phyloP scores from a whole-genome alignment of 768 basidiomycete species.

The Boletus reticulatus region DNA sequence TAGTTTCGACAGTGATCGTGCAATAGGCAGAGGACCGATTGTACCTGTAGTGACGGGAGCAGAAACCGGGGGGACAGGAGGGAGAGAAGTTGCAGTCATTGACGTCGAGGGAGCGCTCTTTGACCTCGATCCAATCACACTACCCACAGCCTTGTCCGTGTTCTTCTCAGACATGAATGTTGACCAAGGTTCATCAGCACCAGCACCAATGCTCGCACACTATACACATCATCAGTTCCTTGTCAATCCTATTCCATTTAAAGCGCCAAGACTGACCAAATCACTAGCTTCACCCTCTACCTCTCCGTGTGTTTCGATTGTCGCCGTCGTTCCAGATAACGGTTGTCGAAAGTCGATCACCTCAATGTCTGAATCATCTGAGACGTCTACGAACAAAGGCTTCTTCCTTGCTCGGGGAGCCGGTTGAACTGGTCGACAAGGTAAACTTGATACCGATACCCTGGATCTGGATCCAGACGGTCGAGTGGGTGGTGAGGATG shows the following conservation, averaged over 20 bases:
- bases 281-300: not conserved
- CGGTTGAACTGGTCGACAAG: not conserved
- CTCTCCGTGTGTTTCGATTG: not conserved
- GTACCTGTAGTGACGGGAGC: not conserved
- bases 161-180: not conserved
- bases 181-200: not conserved
- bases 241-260: not conserved
- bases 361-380: constrained; percentile 23
- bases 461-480: not conserved
- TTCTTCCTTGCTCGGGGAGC: constrained; percentile 5
- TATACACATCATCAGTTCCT: not conserved
- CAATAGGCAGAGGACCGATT: not conserved
- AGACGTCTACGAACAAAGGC: constrained; percentile 22
- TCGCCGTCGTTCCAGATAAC: not conserved
- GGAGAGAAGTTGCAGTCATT: not conserved
- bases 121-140: not conserved
- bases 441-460: not conserved
- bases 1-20: constrained; percentile 14
- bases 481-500: constrained; percentile 1
- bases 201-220: constrained; percentile 9
- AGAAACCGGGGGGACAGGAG: not conserved
- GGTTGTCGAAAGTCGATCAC: constrained; percentile 11
- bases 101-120: constrained; percentile 1
- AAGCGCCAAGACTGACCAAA: constrained; percentile 7
- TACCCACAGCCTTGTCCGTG: not conserved